These are phyloP conservation scores for Talaromyces nanjingensis DNA, from an alignment of 495 filamentous ascomycete genomes.

Conservation along the genomic window DNA sequence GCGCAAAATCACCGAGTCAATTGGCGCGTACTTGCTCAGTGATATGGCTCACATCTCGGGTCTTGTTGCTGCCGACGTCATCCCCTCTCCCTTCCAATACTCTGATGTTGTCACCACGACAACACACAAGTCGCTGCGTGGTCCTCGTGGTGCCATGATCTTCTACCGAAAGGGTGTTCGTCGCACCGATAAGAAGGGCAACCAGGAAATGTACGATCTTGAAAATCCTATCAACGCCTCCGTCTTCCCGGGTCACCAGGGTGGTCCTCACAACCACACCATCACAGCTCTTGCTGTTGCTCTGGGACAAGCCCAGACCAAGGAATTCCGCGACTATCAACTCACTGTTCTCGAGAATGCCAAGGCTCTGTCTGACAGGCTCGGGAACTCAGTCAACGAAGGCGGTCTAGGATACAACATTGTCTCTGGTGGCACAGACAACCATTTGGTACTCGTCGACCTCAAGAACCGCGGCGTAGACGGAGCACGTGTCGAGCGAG, in stretches of 20 bases:
- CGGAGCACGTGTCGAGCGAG: conserved; percentile 92
- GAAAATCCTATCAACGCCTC: conserved; percentile 98
- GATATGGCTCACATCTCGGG: conserved; percentile 99
- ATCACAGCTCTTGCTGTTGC: conserved; percentile 97
- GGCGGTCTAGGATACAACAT: conserved; percentile 73
- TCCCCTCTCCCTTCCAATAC: conserved; percentile 87
- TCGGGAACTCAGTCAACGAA: conserved; percentile 55
- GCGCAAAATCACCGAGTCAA: conserved; percentile 91
- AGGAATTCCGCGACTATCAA: conserved; percentile 96
- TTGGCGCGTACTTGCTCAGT: conserved; percentile 89
- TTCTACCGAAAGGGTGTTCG: conserved; percentile 98
- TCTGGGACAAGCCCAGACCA: conserved; percentile 85
- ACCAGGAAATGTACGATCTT: conserved; percentile 87
- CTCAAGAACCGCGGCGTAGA: conserved; percentile 73
- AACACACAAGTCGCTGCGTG: conserved; percentile 98
- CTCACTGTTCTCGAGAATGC: conserved; percentile 87
- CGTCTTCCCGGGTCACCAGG: conserved; percentile 99
- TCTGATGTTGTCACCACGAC: conserved; percentile 98
- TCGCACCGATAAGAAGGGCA: conserved; percentile 81
- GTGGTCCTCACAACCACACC: conserved; percentile 99
- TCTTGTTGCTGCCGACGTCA: conserved; percentile 85
- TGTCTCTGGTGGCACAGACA: conserved; percentile 94
- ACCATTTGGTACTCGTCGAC: conserved; percentile 96
- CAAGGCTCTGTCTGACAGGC: conserved; percentile 67
- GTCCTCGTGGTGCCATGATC: conserved; percentile 98